These are phyloP conservation scores for Lasiosphaeria ovina DNA, from an alignment of 495 filamentous ascomycete genomes.

Conservation along the genomic window DNA sequence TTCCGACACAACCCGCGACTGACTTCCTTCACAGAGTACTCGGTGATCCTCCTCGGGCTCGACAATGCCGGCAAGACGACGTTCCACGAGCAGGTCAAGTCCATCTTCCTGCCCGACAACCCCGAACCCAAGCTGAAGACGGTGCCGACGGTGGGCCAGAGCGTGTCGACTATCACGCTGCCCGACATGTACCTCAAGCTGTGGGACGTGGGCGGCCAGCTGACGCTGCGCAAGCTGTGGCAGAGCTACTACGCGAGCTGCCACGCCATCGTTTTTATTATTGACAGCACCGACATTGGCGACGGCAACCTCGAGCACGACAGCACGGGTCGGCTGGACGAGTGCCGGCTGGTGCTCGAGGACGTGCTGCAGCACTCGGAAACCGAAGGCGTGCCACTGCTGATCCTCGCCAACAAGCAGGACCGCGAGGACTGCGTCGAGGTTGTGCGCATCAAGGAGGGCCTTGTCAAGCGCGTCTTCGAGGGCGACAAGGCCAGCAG, in stretches of 20 bases:
- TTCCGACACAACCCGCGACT: not conserved
- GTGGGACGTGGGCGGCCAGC: constrained; percentile 96
- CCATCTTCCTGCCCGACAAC: constrained; percentile 69
- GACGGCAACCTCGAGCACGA: constrained; percentile 65
- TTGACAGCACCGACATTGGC: constrained; percentile 89
- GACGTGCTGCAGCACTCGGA: constrained; percentile 80
- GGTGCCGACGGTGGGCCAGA: constrained; percentile 96
- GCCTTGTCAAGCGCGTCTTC: constrained; percentile 87
- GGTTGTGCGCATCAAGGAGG: constrained; percentile 95
- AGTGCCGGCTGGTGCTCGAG: constrained; percentile 86
- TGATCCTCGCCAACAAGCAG: constrained; percentile 96
- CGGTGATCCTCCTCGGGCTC: constrained; percentile 91
- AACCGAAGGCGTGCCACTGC: constrained; percentile 83
- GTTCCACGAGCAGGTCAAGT: constrained; percentile 92
- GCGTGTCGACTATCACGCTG: constrained; percentile 83
- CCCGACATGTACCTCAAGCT: constrained; percentile 95
- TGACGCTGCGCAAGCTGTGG: constrained; percentile 86
- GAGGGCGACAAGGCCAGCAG: constrained; percentile 85
- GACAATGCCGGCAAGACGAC: constrained; percentile 99
- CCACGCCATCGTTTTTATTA: constrained; percentile 95
- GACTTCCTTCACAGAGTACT: constrained; percentile 69
- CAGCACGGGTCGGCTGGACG: constrained; percentile 66
- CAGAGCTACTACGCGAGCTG: constrained; percentile 91
- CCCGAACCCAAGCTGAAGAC: constrained; percentile 64
- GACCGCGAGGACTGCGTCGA: constrained; percentile 97